Evolutionary conservation across 2,329 filamentous ascomycete species (phyloP).

Genomic region (Magnaporthiopsis rhizophila): DNA sequence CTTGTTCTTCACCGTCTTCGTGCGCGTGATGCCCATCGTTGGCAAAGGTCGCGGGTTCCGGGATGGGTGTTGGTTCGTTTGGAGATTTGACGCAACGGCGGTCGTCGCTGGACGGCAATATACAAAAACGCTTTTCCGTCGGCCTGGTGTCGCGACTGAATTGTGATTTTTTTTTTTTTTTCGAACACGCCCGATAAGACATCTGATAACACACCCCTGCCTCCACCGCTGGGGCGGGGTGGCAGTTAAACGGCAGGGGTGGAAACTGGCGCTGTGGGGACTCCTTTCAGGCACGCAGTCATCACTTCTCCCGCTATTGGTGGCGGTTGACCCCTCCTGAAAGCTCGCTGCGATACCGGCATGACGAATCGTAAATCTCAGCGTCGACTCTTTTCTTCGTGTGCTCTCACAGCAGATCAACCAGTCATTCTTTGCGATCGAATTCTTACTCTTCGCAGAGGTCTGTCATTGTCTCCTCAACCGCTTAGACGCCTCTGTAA

Average conservation of each 20-base stretch:
- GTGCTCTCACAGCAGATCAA: background rate
- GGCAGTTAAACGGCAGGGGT: background rate
- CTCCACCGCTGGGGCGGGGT: background rate
- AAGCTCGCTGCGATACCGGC: background rate
- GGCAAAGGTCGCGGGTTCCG: background rate
- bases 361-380: background rate
- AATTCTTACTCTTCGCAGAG: background rate
- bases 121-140: background rate
- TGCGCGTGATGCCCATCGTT: conserved; percentile 47
- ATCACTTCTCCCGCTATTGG: background rate
- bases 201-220: background rate
- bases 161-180: background rate
- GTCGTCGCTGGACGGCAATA: background rate
- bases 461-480: background rate
- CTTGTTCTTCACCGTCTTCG: conserved; percentile 56
- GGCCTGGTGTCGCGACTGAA: background rate
- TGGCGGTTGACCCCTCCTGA: background rate
- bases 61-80: background rate
- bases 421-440: background rate
- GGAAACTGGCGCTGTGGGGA: background rate
- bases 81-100: background rate
- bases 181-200: background rate
- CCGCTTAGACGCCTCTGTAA: background rate
- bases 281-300: background rate
- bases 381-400: background rate